Base-by-base conservation (phyloP, 2,329 filamentous ascomycete species). In the Fusarium tricinctum region DNA sequence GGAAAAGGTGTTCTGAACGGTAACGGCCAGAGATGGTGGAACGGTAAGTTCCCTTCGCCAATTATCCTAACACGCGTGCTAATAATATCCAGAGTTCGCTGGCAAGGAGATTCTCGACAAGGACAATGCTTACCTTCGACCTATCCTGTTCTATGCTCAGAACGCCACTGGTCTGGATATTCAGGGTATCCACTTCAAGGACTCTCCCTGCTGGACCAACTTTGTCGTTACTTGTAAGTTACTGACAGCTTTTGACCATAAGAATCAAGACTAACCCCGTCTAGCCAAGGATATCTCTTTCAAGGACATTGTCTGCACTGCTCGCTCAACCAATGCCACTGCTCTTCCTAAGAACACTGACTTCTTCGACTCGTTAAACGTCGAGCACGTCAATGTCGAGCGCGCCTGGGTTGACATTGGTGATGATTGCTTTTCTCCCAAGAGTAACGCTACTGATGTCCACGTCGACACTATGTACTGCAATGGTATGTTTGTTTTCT, bases 131-230 rank as follows among this genome's bases (percentile, higher is more conserved):
- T 89, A 85, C 69, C 82, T 86, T 32, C 84, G 87, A 0, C 88
- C 88, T 0, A 86, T 89, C 28, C 80, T 89, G 4, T 89, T 89
- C 77, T 80, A 88, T 38, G 87, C 86, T 0, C 85, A 89, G 73
- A 89, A 89, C 47, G 84, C 86, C 1, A 89, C 86, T 6, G 84
- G 87, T 22, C 74, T 89, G 4, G 81, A 81, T 5, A 81, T 89
- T 7, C 82, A 85, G 35, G 88, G 88, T 2, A 87, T 89, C 53
- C 83, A 85, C 17, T 82, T 89, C 69, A 84, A 88, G 61, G 85
- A 88, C 74, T 88, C 86, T 1, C 87, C 88, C 2, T 88, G 86
- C 78, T 89, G 88, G 87, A 88, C 84, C 3, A 90, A 87, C 72
- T 89, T 89, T 68, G 79, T 89, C 35, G 85, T 89, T 15, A 83